Conservation (phyloP, 148 eudicot genomes). For the Mesembryanthemum crystallinum region DNA sequence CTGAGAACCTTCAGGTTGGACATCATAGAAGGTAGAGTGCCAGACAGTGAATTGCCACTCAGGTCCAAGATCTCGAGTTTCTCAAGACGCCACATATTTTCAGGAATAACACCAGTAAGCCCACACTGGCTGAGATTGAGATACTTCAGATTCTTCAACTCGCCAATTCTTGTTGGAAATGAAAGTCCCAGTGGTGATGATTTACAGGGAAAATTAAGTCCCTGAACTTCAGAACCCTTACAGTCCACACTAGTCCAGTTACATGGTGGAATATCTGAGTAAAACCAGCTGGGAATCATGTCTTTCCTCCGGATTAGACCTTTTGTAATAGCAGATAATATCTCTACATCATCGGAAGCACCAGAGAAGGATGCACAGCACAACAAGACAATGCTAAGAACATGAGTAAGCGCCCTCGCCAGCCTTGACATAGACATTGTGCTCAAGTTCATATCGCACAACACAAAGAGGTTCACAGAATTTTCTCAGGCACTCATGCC, state of each 20-base stretch:
- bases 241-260: constrained; percentile 70
- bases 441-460: constrained; percentile 4
- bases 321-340: constrained; percentile 47
- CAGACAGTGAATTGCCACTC: constrained; percentile 54
- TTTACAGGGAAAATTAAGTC: constrained; percentile 50
- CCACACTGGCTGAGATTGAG: constrained; percentile 75
- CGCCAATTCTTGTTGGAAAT: constrained; percentile 49
- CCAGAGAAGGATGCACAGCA: constrained; percentile 27
- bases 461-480: not conserved
- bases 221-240: constrained; percentile 38
- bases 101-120: constrained; percentile 53
- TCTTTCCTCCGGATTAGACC: constrained; percentile 39
- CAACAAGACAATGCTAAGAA: constrained; percentile 23
- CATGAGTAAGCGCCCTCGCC: not conserved
- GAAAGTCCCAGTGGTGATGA: constrained; percentile 47
- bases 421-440: constrained; percentile 23
- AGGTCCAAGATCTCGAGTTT: constrained; percentile 67
- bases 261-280: constrained; percentile 52
- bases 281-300: constrained; percentile 61
- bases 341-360: constrained; percentile 39
- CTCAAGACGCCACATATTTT: constrained; percentile 51
- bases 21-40: constrained; percentile 45
- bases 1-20: constrained; percentile 46
- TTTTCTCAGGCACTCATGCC: not conserved
- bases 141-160: constrained; percentile 48